phyloP scores from a whole-genome alignment of 164 flowering plant species.

The Nelumbo lutea region DNA sequence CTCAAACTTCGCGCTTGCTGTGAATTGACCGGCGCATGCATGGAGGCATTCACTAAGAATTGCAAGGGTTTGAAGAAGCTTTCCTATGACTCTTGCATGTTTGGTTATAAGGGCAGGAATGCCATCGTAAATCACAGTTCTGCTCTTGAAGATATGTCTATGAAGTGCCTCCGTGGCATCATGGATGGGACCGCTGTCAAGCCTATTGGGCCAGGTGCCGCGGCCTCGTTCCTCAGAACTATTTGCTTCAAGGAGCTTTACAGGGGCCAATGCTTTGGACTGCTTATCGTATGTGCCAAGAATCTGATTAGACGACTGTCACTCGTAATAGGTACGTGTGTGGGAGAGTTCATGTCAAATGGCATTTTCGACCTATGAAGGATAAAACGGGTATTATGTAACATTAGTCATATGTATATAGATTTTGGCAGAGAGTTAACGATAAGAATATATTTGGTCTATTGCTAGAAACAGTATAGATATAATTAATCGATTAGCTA shows the following conservation, averaged over 20 bases:
- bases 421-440: too few relatives aligned
- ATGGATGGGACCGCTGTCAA: slow-evolving; percentile 43
- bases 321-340: too few relatives aligned
- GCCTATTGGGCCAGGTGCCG: slow-evolving; percentile 48
- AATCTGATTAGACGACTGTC: slow-evolving; percentile 12
- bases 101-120: slow-evolving; percentile 73
- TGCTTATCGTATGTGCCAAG: slow-evolving; percentile 55
- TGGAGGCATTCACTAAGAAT: slow-evolving; percentile 17
- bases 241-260: slow-evolving; percentile 74
- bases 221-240: slow-evolving; percentile 44
- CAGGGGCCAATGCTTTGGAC: slow-evolving; percentile 75
- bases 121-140: slow-evolving; percentile 59
- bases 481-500: too few relatives aligned
- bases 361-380: too few relatives aligned
- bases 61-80: too few relatives aligned
- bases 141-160: slow-evolving; percentile 69
- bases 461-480: too few relatives aligned
- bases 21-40: slow-evolving; percentile 65
- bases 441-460: too few relatives aligned
- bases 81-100: slow-evolving; percentile 79
- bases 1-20: slow-evolving; percentile 86
- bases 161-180: slow-evolving; percentile 72
- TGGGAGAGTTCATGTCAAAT: too few relatives aligned
- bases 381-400: too few relatives aligned
- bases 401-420: too few relatives aligned